Conservation (phyloP, 805 yeast species). For the Myxozyma mucilagina region DNA sequence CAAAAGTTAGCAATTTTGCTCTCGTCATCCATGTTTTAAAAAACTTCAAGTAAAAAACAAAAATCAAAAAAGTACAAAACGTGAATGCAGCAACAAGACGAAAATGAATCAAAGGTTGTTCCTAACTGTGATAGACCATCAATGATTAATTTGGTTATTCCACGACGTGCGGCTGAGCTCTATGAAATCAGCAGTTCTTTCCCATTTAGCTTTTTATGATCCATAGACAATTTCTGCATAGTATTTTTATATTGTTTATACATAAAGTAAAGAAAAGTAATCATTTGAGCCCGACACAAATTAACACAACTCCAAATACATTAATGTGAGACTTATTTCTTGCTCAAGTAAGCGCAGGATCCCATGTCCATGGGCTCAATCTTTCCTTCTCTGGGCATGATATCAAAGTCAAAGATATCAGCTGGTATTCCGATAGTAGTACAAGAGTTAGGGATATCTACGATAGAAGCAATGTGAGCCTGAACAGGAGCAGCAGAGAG, state of each 20-base stretch:
- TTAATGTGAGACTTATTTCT: background rate
- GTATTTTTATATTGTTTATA: background rate
- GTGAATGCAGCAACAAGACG: background rate
- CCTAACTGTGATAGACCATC: background rate
- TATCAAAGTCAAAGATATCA: conserved; percentile 54
- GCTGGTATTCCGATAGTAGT: conserved; percentile 54
- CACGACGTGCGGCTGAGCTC: conserved; percentile 4
- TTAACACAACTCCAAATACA: background rate
- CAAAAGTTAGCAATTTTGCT: conserved; percentile 69
- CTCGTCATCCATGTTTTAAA: conserved; percentile 32
- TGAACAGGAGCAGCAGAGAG: conserved; percentile 53
- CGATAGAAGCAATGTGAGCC: conserved; percentile 55
- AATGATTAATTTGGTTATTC: no score
- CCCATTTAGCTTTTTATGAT: background rate
- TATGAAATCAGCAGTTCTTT: no score
- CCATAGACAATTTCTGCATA: background rate
- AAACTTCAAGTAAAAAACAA: background rate
- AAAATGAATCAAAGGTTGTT: background rate
- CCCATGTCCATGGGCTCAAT: conserved; percentile 26
- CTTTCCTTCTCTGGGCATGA: conserved; percentile 28
- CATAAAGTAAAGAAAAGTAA: background rate
- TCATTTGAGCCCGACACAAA: no score
- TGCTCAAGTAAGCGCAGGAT: conserved; percentile 16
- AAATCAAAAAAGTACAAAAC: background rate
- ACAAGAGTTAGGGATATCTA: conserved; percentile 55